Conservation (phyloP, 176 grass and related monocot genomes). For the Raddia guianensis region DNA sequence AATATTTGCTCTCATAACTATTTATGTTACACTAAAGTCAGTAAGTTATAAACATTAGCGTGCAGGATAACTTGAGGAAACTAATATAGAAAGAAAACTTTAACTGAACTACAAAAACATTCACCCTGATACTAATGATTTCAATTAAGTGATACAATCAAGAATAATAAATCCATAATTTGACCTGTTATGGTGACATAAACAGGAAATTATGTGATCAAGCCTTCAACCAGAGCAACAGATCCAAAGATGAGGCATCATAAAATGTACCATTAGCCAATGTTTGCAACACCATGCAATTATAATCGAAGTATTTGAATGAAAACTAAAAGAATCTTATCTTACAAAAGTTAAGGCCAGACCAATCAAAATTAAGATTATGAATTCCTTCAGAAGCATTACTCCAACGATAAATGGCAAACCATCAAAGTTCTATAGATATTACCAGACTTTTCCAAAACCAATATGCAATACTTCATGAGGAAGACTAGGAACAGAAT, state of each 20-base stretch:
- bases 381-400: conserved; percentile 1
- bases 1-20: conserved; percentile 85
- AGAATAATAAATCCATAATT: neutral
- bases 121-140: conserved; percentile 1
- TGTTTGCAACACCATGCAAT: neutral
- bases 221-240: neutral
- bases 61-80: neutral
- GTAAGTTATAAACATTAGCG: neutral
- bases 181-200: neutral
- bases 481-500: neutral
- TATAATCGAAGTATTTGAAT: conserved; percentile 9
- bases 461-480: neutral
- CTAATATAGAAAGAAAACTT: conserved; percentile 23
- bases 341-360: neutral
- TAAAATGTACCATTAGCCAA: conserved; percentile 9
- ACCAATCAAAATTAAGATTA: conserved; percentile 6
- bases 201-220: neutral
- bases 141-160: neutral
- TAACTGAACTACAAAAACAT: conserved; percentile 15
- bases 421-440: neutral
- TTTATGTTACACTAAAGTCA: conserved; percentile 35
- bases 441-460: conserved; percentile 10
- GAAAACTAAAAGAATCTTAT: neutral
- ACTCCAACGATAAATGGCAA: neutral
- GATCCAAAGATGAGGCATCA: neutral